A percentile compares a stretch with the other conserved stretches of the same genome.
Conservation (phyloP, 2,329 filamentous ascomycete species). For the Botrytis cinerea region DNA sequence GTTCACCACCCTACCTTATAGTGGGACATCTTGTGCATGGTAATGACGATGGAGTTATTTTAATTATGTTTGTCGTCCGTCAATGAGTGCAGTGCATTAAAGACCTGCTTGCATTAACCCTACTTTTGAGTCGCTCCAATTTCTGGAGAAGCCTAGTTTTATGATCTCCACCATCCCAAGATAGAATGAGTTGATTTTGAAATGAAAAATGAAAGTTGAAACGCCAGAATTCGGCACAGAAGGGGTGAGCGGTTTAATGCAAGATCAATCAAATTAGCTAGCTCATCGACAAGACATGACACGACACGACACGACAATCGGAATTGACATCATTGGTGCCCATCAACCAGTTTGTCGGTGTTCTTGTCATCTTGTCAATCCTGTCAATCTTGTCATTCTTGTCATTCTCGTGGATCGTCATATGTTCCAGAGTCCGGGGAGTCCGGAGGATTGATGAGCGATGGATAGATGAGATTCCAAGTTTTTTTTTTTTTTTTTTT, state of each 20-base stretch:
- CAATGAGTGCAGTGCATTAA: slow-evolving; percentile 3
- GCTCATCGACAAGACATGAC: background rate
- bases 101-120: background rate
- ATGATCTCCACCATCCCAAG: background rate
- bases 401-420: background rate
- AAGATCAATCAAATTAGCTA: background rate
- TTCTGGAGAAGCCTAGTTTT: background rate
- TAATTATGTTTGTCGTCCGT: background rate
- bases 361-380: background rate
- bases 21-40: background rate
- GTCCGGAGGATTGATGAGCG: background rate
- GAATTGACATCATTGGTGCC: slow-evolving; percentile 9
- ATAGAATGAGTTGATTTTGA: background rate
- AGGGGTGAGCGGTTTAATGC: background rate
- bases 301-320: background rate
- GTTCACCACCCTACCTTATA: background rate
- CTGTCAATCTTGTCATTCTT: background rate
- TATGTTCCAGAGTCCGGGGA: background rate
- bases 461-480: background rate
- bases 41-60: background rate
- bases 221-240: background rate
- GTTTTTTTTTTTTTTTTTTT: background rate
- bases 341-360: background rate
- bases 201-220: background rate
- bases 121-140: background rate